Percentiles rank a stretch among this genome's conserved stretches.
phyloP scores from a whole-genome alignment of 1,139 yeast genomes.

The Sugiyamaella sp. region DNA sequence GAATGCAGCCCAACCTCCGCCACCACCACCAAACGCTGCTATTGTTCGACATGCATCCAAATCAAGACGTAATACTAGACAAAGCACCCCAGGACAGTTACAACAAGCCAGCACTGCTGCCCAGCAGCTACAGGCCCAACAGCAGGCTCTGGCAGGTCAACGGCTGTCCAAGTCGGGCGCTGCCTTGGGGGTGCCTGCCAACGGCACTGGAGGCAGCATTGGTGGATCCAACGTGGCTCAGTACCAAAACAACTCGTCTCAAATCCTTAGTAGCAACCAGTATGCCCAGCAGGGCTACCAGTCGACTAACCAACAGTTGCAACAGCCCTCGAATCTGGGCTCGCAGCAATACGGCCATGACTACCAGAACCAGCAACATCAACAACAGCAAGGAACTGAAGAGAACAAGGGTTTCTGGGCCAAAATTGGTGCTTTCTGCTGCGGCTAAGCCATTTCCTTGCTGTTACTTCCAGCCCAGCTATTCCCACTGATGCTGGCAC shows the following conservation, averaged over 20 bases:
- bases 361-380: conserved; percentile 29
- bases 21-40: conserved; percentile 41
- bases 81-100: conserved; percentile 15
- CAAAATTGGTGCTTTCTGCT: conserved; percentile 40
- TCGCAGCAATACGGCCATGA: conserved; percentile 27
- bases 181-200: conserved; percentile 27
- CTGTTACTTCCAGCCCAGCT: no score
- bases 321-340: conserved; percentile 21
- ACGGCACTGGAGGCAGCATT: conserved; percentile 17
- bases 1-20: conserved; percentile 33
- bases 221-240: conserved; percentile 18
- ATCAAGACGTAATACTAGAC: conserved; percentile 36
- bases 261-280: conserved; percentile 24
- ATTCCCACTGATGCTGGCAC: no score
- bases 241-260: conserved; percentile 23
- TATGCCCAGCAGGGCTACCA: conserved; percentile 31
- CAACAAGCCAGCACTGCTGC: conserved; percentile 2
- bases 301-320: conserved; percentile 28
- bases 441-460: conserved; percentile 32
- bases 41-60: conserved; percentile 40
- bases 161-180: conserved; percentile 18
- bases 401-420: conserved; percentile 41
- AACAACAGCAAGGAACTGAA: conserved; percentile 27
- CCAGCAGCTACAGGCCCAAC: conserved; percentile 11
- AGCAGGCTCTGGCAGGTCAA: conserved; percentile 9